Evolutionary conservation across 495 filamentous ascomycete genomes (phyloP).

Genomic region (Penicillium malachiteum): DNA sequence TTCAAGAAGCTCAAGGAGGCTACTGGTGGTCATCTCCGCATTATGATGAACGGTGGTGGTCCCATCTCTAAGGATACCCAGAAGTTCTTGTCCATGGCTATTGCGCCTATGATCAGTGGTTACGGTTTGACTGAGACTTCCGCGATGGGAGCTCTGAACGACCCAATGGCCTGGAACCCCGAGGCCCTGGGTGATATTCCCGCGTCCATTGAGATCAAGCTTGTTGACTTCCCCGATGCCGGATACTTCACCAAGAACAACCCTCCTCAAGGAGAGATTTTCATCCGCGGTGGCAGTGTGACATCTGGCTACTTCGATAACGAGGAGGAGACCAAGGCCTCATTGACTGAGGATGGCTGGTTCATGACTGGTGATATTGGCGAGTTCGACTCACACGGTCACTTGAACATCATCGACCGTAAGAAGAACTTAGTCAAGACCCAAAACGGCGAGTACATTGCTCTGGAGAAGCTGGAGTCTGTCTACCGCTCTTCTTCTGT

Average conservation of each 20-base stretch:
- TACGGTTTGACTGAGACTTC: slow-evolving; percentile 95
- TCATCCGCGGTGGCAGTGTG: slow-evolving; percentile 80
- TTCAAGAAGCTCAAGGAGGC: slow-evolving; percentile 93
- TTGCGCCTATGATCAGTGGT: slow-evolving; percentile 86
- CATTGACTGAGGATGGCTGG: slow-evolving; percentile 78
- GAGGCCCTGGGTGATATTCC: slow-evolving; percentile 77
- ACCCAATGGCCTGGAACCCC: slow-evolving; percentile 86
- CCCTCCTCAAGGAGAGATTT: slow-evolving; percentile 93
- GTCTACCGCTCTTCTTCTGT: slow-evolving; percentile 83
- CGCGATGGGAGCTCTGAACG: slow-evolving; percentile 90
- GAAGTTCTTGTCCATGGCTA: slow-evolving; percentile 83
- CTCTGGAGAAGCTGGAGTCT: slow-evolving; percentile 97
- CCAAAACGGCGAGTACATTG: slow-evolving; percentile 94
- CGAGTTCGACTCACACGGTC: slow-evolving; percentile 79
- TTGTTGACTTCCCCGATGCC: slow-evolving; percentile 92
- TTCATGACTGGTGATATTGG: slow-evolving; percentile 96
- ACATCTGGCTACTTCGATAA: slow-evolving; percentile 76
- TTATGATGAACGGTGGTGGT: slow-evolving; percentile 85
- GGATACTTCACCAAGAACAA: slow-evolving; percentile 85
- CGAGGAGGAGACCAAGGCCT: slow-evolving; percentile 75
- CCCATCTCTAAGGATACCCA: slow-evolving; percentile 86
- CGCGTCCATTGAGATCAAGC: slow-evolving; percentile 83
- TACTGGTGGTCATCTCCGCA: slow-evolving; percentile 75
- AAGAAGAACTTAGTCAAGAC: slow-evolving; percentile 99
- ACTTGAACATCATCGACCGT: slow-evolving; percentile 87